These are phyloP conservation scores for Combretum micranthum DNA, from an alignment of 345 rosid genomes.

Conservation along the genomic window DNA sequence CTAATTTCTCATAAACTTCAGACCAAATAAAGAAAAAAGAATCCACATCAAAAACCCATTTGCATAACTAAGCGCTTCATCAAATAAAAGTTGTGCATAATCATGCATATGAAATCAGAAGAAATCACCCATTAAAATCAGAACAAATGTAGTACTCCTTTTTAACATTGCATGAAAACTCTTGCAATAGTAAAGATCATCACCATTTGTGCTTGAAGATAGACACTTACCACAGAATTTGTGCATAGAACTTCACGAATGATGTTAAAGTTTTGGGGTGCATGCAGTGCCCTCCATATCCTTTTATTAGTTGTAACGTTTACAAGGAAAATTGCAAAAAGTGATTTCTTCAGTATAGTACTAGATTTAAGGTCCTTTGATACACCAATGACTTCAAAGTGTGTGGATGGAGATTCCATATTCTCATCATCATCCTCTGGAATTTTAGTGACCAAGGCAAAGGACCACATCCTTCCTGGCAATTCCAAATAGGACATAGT, in stretches of 20 bases:
- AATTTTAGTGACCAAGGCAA: slow-evolving; percentile 14
- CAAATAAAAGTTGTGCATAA: too few relatives aligned
- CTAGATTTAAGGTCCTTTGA: slow-evolving; percentile 2
- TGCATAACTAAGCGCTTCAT: too few relatives aligned
- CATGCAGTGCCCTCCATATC: slow-evolving; percentile 34
- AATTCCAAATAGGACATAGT: slow-evolving; percentile 24
- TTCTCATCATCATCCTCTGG: slow-evolving; percentile 8
- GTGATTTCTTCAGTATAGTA: slow-evolving; percentile 1
- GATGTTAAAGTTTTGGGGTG: slow-evolving; percentile 15
- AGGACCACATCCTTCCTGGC: slow-evolving; percentile 22
- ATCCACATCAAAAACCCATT: too few relatives aligned
- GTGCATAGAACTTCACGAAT: slow-evolving; percentile 17
- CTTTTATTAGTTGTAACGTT: slow-evolving; percentile 26
- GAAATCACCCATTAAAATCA: too few relatives aligned
- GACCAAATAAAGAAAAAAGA: too few relatives aligned
- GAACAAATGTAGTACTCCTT: too few relatives aligned
- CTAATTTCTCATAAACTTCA: too few relatives aligned
- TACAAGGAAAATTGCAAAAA: slow-evolving; percentile 21
- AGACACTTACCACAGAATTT: slow-evolving; percentile 25
- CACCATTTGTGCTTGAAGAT: neutral
- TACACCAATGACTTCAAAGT: slow-evolving; percentile 16
- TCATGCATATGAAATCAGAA: too few relatives aligned
- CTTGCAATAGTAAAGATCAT: neutral
- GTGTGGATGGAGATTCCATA: neutral
- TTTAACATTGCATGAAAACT: neutral